Evolutionary conservation across 345 rosid species (phyloP), one percentile per base, ranked within the genome.

Genomic region (Syzygium grande): DNA sequence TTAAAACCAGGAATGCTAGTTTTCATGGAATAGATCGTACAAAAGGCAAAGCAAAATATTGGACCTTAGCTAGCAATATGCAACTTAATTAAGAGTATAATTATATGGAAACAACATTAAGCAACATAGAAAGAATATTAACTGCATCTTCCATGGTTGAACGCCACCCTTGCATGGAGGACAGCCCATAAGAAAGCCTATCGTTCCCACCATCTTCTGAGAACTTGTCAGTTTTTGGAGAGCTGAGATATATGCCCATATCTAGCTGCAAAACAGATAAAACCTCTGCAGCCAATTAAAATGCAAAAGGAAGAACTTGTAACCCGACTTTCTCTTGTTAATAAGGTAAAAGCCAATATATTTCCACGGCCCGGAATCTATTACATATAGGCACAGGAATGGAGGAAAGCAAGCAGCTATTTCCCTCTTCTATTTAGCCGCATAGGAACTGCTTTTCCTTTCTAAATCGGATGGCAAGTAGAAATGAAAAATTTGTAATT

Each of bases 151-250:
- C 99, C 99, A 98, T 98, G 56, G 95, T 90, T 34, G 98, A 94
- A 53, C 99, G 99, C 99, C 99, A 96, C 80, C 99, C 99, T 94
- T 98, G 99, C 99, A 98, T 98, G 84, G 99, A 98, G 15, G 99
- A 95, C 88, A 98, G 88, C 85, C 99, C 99, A 92, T 92, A 98
- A 89, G 98, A 92, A 78, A 98, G 92, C 91, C 91, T 89, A 84
- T 91, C 92, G 89, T 95, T 98, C 86, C 93, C 98, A 25, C 98
- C 98, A 84, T 98, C 98, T 89, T 96, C 99, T 23, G 99, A 96
- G 88, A 89, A 95, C 85, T 98, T 98, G 43, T 98, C 98, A 25
- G 98, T 96, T 90, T 96, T 98, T 1, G 99, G 99, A 85, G 98
- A 88, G 88, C 99, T 98, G 34, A 98, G 96, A 84, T 98, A 98